Evolutionary conservation across 805 yeast genomes (phyloP), one percentile per base, ranked within the genome.

Genomic region (Sungouiella thailandica): DNA sequence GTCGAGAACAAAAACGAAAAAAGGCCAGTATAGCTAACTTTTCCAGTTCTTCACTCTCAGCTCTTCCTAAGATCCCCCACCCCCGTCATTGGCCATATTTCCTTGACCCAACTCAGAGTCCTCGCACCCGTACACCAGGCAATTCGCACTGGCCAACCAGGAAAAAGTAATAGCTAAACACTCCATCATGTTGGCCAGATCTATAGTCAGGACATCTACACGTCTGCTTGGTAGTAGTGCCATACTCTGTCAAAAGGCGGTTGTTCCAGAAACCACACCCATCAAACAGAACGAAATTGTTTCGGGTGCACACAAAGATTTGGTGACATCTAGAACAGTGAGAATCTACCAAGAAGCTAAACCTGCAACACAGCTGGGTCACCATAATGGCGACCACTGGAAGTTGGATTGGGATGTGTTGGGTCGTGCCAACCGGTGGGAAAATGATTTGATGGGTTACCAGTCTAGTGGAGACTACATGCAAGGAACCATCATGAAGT

Each of bases 361-460:
- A 60, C 69, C 86, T 11, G 94, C 95, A 24, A 85, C 89, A 12
- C 95, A 85, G 64, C 76, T 85, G 23, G 86, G 89, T 9, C 57
- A 60, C 37, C 63, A 67, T 49, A 71, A 74, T 50, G 69, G 74
- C 13, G 57, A 62, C 35, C 57, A 52, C 46, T 85, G 95, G 95
- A 78, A 76, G 50, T 53, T 85, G 36, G 94, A 85, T 60, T 85
- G 93, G 90, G 95, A 86, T 53, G 74, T 84, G 26, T 62, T 80
- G 36, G 78, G 78, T 28, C 76, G 80, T 51, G 85, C 83, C 15
- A 78, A 85, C 66, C 68, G 93, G 55, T 85, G 95, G 95, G 95
- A 85, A 55, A 85, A 85, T 60, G 90, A 83, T 56, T 68, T 85
- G 55, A 85, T 85, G 60, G 95, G 95, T 17, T 85, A 83, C 68